A percentile compares a stretch with the other conserved stretches of the same genome.
These are phyloP conservation scores for Tylopilus rubrobrunneus DNA, from an alignment of 768 basidiomycete genomes.

Conservation along the genomic window DNA sequence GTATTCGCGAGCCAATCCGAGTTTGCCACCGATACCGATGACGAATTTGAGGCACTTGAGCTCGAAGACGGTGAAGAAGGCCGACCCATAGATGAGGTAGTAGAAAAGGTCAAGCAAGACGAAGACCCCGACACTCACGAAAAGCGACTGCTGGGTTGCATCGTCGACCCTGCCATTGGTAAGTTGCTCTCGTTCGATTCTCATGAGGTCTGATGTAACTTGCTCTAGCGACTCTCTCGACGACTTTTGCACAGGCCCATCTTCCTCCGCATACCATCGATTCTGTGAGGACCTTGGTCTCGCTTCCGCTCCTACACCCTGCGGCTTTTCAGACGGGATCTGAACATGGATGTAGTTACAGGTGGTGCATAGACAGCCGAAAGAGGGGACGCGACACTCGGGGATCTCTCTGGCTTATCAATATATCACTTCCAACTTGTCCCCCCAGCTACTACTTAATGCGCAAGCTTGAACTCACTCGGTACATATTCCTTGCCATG, in stretches of 20 bases:
- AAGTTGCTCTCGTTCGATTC: conserved; percentile 19
- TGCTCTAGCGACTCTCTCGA: conserved; percentile 61
- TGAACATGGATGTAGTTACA: too few species aligned
- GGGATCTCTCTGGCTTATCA: too few species aligned
- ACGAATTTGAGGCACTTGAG: conserved; percentile 26
- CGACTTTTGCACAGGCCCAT: conserved; percentile 85
- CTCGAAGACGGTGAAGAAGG: conserved; percentile 32
- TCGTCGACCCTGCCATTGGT: conserved; percentile 84
- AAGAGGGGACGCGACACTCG: too few species aligned
- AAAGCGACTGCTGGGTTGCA: conserved; percentile 73
- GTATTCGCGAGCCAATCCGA: conserved; percentile 31
- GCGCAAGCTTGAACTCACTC: too few species aligned
- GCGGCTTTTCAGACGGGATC: conserved; percentile 86
- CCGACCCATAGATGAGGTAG: conserved; percentile 54
- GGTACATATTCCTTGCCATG: too few species aligned
- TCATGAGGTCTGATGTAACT: conserved; percentile 6
- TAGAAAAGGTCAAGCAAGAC: conserved; percentile 74
- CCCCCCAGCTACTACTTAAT: too few species aligned
- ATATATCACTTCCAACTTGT: too few species aligned
- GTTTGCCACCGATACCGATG: conserved; percentile 31
- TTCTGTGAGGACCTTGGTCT: conserved; percentile 87
- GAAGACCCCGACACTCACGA: conserved; percentile 78
- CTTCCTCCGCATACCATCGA: conserved; percentile 87
- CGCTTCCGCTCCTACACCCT: conserved; percentile 83
- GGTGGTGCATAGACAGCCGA: too few species aligned